A percentile compares a stretch with the other conserved stretches of the same genome.
phyloP scores from a whole-genome alignment of 768 basidiomycete genomes.

The Lactifluus volemus region DNA sequence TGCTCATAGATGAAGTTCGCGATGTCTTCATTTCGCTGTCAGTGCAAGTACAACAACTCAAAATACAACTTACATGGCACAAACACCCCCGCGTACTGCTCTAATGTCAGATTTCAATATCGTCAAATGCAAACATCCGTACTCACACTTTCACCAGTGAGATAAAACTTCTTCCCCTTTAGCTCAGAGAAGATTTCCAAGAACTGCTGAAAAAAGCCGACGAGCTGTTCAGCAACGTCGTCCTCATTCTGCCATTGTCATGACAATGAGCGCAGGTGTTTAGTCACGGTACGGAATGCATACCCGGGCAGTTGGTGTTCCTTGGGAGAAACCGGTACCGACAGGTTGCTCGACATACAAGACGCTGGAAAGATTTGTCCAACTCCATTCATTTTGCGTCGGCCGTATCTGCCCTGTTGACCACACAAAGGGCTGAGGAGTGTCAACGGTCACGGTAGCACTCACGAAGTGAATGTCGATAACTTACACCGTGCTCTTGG shows the following conservation, averaged over 20 bases:
- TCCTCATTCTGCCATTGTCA: conserved; percentile 32
- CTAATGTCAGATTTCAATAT: not conserved
- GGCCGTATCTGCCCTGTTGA: conserved; percentile 52
- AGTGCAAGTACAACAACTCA: not conserved
- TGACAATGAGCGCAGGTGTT: too few species aligned
- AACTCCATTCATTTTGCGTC: conserved; percentile 57
- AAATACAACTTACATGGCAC: conserved; percentile 42
- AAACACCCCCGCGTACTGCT: conserved; percentile 71
- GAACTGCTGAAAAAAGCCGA: conserved; percentile 67
- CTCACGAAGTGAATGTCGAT: conserved; percentile 8
- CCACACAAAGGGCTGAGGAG: conserved; percentile 57
- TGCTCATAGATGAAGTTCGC: conserved; percentile 66
- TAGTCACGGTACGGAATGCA: not conserved
- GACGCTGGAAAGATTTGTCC: conserved; percentile 73
- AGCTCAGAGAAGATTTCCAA: conserved; percentile 65
- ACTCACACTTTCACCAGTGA: conserved; percentile 69
- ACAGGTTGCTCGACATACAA: conserved; percentile 75
- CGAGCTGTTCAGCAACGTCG: conserved; percentile 47
- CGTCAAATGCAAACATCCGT: not conserved
- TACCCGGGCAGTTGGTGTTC: conserved; percentile 46
- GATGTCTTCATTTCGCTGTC: conserved; percentile 39
- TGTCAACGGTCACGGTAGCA: not conserved
- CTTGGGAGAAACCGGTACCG: conserved; percentile 71
- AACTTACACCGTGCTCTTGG: conserved; percentile 64
- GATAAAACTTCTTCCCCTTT: conserved; percentile 61